A percentile compares a stretch with the other conserved stretches of the same genome.
Evolutionary conservation across 2,329 filamentous ascomycete genomes (phyloP).

Genomic region (Fusarium cicatricum): DNA sequence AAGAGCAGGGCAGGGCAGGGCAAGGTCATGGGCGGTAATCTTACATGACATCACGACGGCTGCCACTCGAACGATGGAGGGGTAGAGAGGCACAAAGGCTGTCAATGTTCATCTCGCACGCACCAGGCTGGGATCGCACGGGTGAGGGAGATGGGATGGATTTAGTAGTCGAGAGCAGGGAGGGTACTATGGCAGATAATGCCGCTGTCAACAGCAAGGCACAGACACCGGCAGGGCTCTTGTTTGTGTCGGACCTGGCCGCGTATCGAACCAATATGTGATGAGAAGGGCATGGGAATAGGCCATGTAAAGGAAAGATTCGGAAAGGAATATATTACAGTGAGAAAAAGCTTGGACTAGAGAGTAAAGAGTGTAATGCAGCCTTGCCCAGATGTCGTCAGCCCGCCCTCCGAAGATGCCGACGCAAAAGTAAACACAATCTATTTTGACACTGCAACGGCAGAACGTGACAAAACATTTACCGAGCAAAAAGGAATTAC

Average conservation of each 20-base stretch:
- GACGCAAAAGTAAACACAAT: background rate
- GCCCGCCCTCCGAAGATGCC: background rate
- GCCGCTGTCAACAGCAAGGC: background rate
- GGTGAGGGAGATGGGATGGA: background rate
- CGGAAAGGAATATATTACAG: background rate
- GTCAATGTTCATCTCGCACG: constrained; percentile 13
- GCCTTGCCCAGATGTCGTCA: background rate
- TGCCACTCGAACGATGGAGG: constrained; percentile 26
- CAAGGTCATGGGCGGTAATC: constrained; percentile 20
- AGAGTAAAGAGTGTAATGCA: too few species aligned
- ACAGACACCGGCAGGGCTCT: background rate
- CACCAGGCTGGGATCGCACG: background rate
- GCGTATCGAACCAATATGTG: constrained; percentile 6
- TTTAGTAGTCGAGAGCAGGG: background rate
- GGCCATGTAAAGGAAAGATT: background rate
- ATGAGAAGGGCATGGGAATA: background rate
- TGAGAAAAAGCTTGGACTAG: too few species aligned
- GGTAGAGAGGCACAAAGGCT: background rate
- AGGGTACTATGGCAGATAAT: constrained; percentile 12
- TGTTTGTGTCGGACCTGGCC: constrained; percentile 1
- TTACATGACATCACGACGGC: constrained; percentile 28
- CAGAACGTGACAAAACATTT: background rate
- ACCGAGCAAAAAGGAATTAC: background rate
- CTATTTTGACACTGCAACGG: background rate
- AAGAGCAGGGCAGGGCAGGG: background rate